Conservation (phyloP, 75 land plant species). For the Adiantum capillusveneris region DNA sequence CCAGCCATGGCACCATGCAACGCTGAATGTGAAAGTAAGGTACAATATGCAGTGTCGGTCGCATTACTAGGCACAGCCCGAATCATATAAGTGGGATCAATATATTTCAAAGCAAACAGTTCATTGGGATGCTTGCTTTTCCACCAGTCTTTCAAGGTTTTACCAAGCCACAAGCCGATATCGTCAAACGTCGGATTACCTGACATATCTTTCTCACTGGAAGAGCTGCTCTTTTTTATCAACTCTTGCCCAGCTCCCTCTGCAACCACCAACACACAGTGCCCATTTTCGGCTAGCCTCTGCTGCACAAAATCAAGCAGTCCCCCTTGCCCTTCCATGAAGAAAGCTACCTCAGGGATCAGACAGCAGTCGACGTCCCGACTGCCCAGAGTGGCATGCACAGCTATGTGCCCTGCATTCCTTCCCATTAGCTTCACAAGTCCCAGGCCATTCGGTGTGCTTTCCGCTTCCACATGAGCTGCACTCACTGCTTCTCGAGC, state of each 20-base stretch:
- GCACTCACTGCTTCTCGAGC: conserved; percentile 70
- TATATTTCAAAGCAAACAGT: conserved; percentile 75
- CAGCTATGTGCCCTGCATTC: conserved; percentile 76
- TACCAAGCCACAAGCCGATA: conserved; percentile 55
- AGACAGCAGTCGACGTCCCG: conserved; percentile 75
- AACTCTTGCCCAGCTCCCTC: conserved; percentile 79
- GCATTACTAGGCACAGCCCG: conserved; percentile 80
- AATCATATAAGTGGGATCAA: conserved; percentile 92
- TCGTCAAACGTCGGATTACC: conserved; percentile 60
- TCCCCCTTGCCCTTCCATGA: conserved; percentile 62
- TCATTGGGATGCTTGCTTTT: conserved; percentile 44
- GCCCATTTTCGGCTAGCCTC: conserved; percentile 50
- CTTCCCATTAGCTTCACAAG: conserved; percentile 78
- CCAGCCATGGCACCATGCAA: conserved; percentile 86
- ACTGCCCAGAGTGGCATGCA: conserved; percentile 65
- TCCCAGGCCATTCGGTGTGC: conserved; percentile 71
- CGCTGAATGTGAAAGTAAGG: conserved; percentile 68
- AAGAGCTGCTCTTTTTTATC: conserved; percentile 30
- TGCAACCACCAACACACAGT: conserved; percentile 69
- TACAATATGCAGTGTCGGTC: conserved; percentile 66
- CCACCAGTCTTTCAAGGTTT: conserved; percentile 76
- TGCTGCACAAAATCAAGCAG: conserved; percentile 58
- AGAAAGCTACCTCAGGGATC: conserved; percentile 65
- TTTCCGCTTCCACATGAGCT: conserved; percentile 70
- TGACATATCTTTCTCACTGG: conserved; percentile 51